Percentiles rank a stretch among this genome's conserved stretches.
These are phyloP conservation scores for Gynostemma pentaphyllum DNA, from an alignment of 306 rosid genomes.

Conservation along the genomic window DNA sequence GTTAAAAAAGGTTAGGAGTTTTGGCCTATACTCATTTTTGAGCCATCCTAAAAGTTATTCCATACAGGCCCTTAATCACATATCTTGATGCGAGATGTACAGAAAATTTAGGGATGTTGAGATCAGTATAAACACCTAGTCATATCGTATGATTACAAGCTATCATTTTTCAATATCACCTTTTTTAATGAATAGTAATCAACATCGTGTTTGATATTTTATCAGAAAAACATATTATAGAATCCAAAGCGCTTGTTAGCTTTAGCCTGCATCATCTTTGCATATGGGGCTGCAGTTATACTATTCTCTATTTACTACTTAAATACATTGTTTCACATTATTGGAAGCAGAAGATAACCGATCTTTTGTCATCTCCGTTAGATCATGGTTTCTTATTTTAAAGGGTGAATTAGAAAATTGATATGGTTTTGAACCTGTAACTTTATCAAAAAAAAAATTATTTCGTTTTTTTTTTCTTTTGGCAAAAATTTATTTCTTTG, in stretches of 20 bases:
- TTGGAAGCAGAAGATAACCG: conserved; percentile 3
- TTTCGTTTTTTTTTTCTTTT: no score
- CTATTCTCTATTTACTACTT: background rate
- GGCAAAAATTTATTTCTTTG: no score
- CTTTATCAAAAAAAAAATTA: no score
- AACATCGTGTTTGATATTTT: background rate
- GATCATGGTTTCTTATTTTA: background rate
- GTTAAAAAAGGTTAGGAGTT: no score
- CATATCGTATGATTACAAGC: background rate
- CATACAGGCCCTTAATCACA: no score
- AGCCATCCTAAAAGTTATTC: no score
- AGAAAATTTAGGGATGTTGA: background rate
- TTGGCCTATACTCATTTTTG: no score
- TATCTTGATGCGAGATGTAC: background rate
- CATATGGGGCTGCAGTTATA: background rate
- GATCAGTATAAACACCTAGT: background rate
- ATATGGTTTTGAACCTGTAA: no score
- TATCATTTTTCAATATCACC: background rate
- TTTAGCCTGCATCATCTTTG: background rate
- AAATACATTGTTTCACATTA: background rate
- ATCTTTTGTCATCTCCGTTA: background rate
- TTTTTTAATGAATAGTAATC: background rate
- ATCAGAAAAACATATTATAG: no score
- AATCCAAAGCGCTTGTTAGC: no score
- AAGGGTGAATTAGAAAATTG: background rate